These are phyloP conservation scores for Amaranthus hypochondriacus DNA, from an alignment of 148 eudicot species.

Conservation along the genomic window DNA sequence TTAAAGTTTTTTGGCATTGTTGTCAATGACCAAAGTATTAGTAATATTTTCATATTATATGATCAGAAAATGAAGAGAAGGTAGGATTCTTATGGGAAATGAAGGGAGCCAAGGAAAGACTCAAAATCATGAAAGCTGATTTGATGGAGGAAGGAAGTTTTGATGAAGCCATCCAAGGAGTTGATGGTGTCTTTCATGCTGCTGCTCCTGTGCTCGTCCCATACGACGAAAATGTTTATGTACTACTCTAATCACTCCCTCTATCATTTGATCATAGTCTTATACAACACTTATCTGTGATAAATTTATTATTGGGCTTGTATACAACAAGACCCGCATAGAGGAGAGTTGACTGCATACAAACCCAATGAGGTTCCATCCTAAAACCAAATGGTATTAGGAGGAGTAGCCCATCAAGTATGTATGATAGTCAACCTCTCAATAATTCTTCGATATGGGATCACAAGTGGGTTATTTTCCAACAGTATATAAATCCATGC, in stretches of 20 bases:
- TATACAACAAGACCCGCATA: too few species aligned
- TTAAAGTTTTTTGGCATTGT: too few species aligned
- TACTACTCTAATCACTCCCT: constrained; percentile 8
- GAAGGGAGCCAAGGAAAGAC: constrained; percentile 78
- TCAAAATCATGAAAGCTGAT: constrained; percentile 76
- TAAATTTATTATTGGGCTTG: too few species aligned
- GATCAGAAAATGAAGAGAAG: constrained; percentile 60
- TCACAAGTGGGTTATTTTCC: too few species aligned
- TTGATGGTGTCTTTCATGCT: constrained; percentile 87
- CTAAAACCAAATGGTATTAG: too few species aligned
- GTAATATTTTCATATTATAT: background rate
- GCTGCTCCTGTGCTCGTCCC: constrained; percentile 85
- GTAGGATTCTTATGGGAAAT: constrained; percentile 68
- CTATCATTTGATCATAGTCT: background rate
- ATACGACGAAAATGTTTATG: constrained; percentile 61
- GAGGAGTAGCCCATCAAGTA: too few species aligned
- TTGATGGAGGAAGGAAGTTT: constrained; percentile 79
- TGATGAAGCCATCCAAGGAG: constrained; percentile 66
- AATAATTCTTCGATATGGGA: too few species aligned
- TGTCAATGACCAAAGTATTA: too few species aligned
- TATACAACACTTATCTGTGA: constrained; percentile 1
- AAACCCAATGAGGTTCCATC: too few species aligned
- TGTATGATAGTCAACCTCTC: too few species aligned
- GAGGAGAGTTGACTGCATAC: too few species aligned
- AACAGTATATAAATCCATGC: constrained; percentile 16